Base-by-base conservation (phyloP, 768 basidiomycete species). In the Pleurotus cornucopiae region DNA sequence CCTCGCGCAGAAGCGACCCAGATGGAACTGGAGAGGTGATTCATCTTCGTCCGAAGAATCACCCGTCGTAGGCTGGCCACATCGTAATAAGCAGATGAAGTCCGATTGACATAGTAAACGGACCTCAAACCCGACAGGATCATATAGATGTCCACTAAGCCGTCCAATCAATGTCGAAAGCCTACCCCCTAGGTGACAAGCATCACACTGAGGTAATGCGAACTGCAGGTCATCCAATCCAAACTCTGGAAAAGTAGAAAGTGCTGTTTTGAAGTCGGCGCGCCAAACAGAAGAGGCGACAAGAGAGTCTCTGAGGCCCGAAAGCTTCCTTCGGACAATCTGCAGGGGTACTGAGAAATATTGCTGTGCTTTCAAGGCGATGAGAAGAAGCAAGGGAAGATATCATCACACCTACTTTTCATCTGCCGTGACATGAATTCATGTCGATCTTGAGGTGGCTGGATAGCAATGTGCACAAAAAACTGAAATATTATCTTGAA, bases 401-500 rank as follows among this genome's bases (percentile, higher is more conserved):
- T 45, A 14, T 34, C 30, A 34, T 34, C 40, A 40, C 48, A 65
- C 70, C 55, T 56, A 85, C 88, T 75, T 69, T 77, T 73, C 56
- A 84, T 69, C 51, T 74, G 75, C 18, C 72, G 61, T 58, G 79
- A 66, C 80, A 89, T 82, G 62, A 83, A 86, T 5, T 69, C 62
- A 46, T 71, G 73, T 16, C 90, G 76, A 46, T 84, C 74, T 2
- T 66, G 68, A 14, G 74, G 67, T 4, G 81, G 75, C 30, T 74
- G 81, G 26, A 91, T 84, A 38, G 88, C 88, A 41, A 95, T 72
- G 61, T 94, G 85, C 11, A 94, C 89, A 60, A 94, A 89, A 25
- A 94, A 80, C 64, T 96, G 93, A 61, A 91, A 93, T 44, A 94
- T 77, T 39, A 88, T 85, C 71, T 93, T 94, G 80, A 93, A 92